Base-by-base conservation (phyloP, 2,329 filamentous ascomycete genomes). In the Xylariaceae sp. region DNA sequence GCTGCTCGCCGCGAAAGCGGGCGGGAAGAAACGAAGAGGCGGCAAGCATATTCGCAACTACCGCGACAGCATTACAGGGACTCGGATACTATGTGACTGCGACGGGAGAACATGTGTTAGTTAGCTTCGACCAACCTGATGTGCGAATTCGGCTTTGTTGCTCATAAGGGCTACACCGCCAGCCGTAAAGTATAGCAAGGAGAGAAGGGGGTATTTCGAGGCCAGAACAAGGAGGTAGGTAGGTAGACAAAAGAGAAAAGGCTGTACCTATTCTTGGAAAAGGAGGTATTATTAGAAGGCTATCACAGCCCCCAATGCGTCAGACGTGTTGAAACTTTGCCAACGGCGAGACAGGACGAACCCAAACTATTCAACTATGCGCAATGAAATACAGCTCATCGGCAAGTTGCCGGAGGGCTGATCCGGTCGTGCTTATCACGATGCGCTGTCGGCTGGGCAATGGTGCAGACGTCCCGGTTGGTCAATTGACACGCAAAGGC, bases 1-100 rank as follows among this genome's bases (percentile, higher is more conserved):
- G 73, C 58, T 79, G 74, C 68, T 82, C 78, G 60, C 83, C 83
- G 70, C 83, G 80, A 63, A 86, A 85, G 64, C 81, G 80, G 67
- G 75, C 76, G 55, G 83, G 83, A 16, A 86, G 74, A 56, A 85
- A 73, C 58, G 74, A 76, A 44, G 79, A 73, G 57, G 77, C 74
- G 63, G 79, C 53, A 50, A 58, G 77, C 77, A 80, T 83, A 62
- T 71, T 68, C 68, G 69, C 54, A 54, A 43, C 63, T 68, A 67
- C 68, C 66, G 66, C 64, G 65, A 65, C 70, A 67, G 65, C 70
- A 71, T 70, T 66, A 61, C 63, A 45, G 43, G 46, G 44, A 8
- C 49, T 30, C 37, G 29, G 48, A 16, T 46, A 46, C 26, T 53
- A 53, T 47, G 30, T n/a, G 21, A 36, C 37, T 41, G 29, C 41